phyloP scores from a whole-genome alignment of 1,284 basidiomycete species.

The Melanopsichium pennsylvanicum region DNA sequence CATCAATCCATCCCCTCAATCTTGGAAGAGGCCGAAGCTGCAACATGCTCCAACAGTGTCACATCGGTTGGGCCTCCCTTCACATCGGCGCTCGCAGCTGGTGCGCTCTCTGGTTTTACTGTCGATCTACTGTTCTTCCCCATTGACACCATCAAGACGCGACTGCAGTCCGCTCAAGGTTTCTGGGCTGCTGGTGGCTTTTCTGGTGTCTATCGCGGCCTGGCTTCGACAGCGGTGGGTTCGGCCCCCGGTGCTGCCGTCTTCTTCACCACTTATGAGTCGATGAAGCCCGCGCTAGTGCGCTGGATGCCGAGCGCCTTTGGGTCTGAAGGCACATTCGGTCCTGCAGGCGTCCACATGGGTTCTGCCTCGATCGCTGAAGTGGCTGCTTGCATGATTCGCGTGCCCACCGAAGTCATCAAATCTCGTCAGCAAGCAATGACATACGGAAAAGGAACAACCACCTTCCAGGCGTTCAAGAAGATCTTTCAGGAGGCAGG shows the following conservation, averaged over 20 bases:
- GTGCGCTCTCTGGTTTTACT: conserved; percentile 59
- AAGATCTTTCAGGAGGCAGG: conserved; percentile 73
- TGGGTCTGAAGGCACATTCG: conserved; percentile 32
- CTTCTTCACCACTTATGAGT: conserved; percentile 95
- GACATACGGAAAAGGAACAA: conserved; percentile 72
- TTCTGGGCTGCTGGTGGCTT: conserved; percentile 89
- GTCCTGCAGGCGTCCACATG: conserved; percentile 66
- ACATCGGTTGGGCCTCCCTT: conserved; percentile 17
- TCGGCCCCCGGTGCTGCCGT: conserved; percentile 94
- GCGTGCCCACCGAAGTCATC: conserved; percentile 93
- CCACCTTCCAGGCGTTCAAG: conserved; percentile 68
- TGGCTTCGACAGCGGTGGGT: conserved; percentile 93
- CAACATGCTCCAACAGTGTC: background rate
- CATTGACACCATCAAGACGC: conserved; percentile 94
- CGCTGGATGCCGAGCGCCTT: conserved; percentile 23
- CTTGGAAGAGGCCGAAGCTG: conserved; percentile 15
- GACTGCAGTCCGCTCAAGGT: conserved; percentile 86
- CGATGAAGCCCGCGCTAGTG: conserved; percentile 74
- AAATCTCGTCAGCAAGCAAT: conserved; percentile 84
- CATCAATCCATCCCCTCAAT: conserved; percentile 31
- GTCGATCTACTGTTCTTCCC: conserved; percentile 92
- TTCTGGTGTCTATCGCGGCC: conserved; percentile 87
- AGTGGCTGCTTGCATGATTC: conserved; percentile 82
- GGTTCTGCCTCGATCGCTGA: conserved; percentile 65
- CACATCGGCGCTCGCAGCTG: conserved; percentile 43